Conservation (phyloP, 495 filamentous ascomycete genomes). For the Aspergillus kassunensis region DNA sequence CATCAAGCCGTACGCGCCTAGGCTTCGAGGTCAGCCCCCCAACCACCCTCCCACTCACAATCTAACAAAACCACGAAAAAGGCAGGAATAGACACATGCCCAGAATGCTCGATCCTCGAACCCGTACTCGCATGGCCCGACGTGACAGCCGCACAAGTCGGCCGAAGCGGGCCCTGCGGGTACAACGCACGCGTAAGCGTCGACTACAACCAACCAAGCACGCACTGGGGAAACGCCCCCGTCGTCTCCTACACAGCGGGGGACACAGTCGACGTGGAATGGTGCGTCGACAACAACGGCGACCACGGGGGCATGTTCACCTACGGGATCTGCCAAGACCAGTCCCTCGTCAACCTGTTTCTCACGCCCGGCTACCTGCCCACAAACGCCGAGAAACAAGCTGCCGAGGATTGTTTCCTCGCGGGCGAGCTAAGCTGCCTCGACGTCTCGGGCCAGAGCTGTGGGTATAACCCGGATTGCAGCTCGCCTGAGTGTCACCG, state of each 20-base stretch:
- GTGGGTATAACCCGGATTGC: conserved; percentile 52
- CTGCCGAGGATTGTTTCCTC: conserved; percentile 52
- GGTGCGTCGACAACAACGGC: conserved; percentile 57
- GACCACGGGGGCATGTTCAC: conserved; percentile 59
- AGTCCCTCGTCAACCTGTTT: conserved; percentile 49
- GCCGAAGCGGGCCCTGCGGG: conserved; percentile 51
- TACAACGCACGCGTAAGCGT: conserved; percentile 53
- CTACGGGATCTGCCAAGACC: conserved; percentile 54
- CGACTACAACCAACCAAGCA: conserved; percentile 51
- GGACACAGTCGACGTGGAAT: conserved; percentile 47
- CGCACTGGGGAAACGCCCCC: conserved; percentile 40
- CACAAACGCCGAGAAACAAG: conserved; percentile 51
- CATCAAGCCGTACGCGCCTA: conserved; percentile 44
- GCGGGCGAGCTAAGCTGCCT: conserved; percentile 46
- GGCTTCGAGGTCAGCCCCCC: conserved; percentile 44
- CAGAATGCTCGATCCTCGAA: conserved; percentile 55
- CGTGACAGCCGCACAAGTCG: conserved; percentile 41
- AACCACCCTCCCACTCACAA: too few species aligned
- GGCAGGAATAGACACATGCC: conserved; percentile 50
- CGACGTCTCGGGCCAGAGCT: conserved; percentile 49
- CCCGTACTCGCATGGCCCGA: conserved; percentile 51
- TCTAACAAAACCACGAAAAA: conserved; percentile 24
- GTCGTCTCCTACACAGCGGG: conserved; percentile 46
- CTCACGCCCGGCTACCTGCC: conserved; percentile 47
- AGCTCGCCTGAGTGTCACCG: conserved; percentile 43